Percentiles rank a stretch among this genome's conserved stretches.
These are phyloP conservation scores for Talaromyces sp. DNA, from an alignment of 2,329 filamentous ascomycete species.

Conservation along the genomic window DNA sequence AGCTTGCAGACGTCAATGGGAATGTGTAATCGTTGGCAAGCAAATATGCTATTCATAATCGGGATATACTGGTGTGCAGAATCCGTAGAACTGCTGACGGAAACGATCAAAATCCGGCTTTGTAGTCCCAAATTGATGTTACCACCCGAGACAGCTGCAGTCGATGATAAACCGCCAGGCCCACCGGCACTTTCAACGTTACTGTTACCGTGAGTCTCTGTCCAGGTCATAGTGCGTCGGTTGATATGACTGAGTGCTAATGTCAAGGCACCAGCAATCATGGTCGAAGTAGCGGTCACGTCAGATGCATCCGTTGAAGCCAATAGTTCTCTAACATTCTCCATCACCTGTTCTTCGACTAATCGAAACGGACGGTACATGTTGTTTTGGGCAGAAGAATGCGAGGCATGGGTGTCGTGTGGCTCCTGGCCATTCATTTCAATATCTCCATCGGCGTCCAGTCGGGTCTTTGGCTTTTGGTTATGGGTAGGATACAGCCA, in stretches of 20 bases:
- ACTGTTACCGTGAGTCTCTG: conserved; percentile 53
- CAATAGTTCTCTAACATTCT: conserved; percentile 71
- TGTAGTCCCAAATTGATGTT: conserved; percentile 53
- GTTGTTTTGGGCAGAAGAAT: conserved; percentile 58
- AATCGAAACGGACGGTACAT: conserved; percentile 91
- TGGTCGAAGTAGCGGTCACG: conserved; percentile 67
- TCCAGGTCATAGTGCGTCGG: conserved; percentile 67
- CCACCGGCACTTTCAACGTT: conserved; percentile 37
- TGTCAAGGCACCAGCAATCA: conserved; percentile 86
- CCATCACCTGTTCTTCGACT: conserved; percentile 76
- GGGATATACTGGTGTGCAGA: conserved; percentile 90
- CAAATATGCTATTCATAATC: conserved; percentile 98
- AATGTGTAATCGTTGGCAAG: conserved; percentile 80
- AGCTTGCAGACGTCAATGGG: conserved; percentile 90
- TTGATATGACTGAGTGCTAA: conserved; percentile 88
- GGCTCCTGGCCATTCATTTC: conserved; percentile 54
- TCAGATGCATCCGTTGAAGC: conserved; percentile 63
- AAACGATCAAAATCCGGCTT: conserved; percentile 83
- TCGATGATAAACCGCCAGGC: conserved; percentile 20
- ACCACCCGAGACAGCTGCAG: conserved; percentile 30
- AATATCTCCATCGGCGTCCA: conserved; percentile 50
- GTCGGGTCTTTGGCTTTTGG: conserved; percentile 18
- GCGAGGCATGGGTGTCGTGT: conserved; percentile 23
- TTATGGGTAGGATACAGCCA: conserved; percentile 75
- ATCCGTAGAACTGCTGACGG: conserved; percentile 84